Evolutionary conservation across 108 stramenopile species (phyloP), one percentile per base, ranked within the genome.

Genomic region (Cyclotella cryptica): DNA sequence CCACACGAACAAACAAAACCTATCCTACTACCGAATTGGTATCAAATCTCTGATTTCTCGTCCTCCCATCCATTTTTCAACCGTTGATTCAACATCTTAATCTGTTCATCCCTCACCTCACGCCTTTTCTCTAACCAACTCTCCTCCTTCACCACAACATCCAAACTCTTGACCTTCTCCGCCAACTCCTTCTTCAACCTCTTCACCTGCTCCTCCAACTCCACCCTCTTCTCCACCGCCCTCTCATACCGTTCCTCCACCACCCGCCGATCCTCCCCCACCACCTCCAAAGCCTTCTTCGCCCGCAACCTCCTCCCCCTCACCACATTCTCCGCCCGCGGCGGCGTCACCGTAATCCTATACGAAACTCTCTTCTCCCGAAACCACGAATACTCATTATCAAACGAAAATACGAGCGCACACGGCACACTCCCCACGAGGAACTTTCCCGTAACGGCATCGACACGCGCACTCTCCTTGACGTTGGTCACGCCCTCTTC

Each of bases 321-420:
- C 27, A 85, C 54, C 11, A 95, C 71, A 62, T 86, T 82, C 30
- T 90, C 90, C 21, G 39, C 46, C 21, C 69, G 55, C 41, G 95
- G 95, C 1, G 95, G 93, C 13, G 88, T 86, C 14, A 93, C 87
- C 10, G 87, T 92, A 57, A 93, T 90, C 44, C 75, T 82, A 75
- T 96, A 96, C 15, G 82, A 84, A 17, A 96, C 79, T n/a, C 73
- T 74, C 88, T 96, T 96, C 66, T 93, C 90, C 21, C 91, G 84
- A 69, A 94, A 88, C 96, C 96, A 96, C 45, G 92, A 93, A 74
- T 90, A 96, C 22, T 90, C 88, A 82, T 96, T 96, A 70, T 92
- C 92, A 71, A 92, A 94, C 17, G 81, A 75, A 82, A 96, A 93
- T 5, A 88, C 72, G 10, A 93, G 59, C 42, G 88, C 78, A 69